Evolutionary conservation across 2,329 filamentous ascomycete genomes (phyloP).

Genomic region (Ophiocordyceps polyrhachis-furcata): DNA sequence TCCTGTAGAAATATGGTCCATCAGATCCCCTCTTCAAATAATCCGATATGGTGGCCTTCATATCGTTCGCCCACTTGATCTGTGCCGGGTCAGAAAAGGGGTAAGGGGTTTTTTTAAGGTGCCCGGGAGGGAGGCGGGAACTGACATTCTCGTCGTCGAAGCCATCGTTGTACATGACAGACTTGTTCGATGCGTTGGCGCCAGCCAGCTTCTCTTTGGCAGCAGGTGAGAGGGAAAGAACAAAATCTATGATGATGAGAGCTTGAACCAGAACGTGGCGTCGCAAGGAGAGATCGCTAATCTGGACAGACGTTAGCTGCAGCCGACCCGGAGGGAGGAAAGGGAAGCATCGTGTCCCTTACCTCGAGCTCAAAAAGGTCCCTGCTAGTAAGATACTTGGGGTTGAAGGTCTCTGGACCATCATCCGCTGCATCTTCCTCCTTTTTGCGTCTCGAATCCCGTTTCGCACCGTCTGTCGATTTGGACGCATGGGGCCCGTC

Average conservation of each 20-base stretch:
- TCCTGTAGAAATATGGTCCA: conserved; percentile 84
- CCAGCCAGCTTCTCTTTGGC: conserved; percentile 63
- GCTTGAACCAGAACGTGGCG: conserved; percentile 90
- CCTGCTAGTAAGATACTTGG: conserved; percentile 93
- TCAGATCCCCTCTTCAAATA: conserved; percentile 69
- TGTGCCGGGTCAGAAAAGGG: conserved; percentile 14
- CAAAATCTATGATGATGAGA: conserved; percentile 83
- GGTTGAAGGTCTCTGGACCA: conserved; percentile 47
- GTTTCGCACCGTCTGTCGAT: conserved; percentile 41
- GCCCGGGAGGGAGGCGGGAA: conserved; percentile 4
- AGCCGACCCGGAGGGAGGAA: too few species aligned
- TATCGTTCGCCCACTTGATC: conserved; percentile 69
- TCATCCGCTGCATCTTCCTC: conserved; percentile 34
- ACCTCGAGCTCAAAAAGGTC: conserved; percentile 94
- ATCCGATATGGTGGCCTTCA: conserved; percentile 58
- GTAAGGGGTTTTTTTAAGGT: background rate
- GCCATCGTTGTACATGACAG: conserved; percentile 65
- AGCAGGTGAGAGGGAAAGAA: conserved; percentile 71
- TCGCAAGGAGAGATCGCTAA: conserved; percentile 86
- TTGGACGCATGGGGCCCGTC: conserved; percentile 29
- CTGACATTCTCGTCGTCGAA: conserved; percentile 70
- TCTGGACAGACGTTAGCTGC: conserved; percentile 23
- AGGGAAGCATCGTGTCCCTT: conserved; percentile 8
- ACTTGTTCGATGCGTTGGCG: conserved; percentile 55
- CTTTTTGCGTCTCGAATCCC: conserved; percentile 53